phyloP scores from a whole-genome alignment of 2,329 filamentous ascomycete species.

The Neurospora sp. region DNA sequence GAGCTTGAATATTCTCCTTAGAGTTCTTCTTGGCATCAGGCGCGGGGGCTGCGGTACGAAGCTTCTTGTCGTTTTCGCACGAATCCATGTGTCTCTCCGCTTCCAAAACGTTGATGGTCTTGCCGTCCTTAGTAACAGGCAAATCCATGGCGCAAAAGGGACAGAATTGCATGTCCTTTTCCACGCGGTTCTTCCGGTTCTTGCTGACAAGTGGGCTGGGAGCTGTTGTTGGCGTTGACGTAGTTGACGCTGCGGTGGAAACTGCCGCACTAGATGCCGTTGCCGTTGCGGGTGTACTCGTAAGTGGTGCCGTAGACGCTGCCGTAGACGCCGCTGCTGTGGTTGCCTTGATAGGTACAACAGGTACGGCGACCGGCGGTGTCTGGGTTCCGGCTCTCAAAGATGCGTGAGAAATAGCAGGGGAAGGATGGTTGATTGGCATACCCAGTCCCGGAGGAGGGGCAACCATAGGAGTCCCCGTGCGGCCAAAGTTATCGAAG shows the following conservation, averaged over 20 bases:
- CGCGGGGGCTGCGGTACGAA: slow-evolving; percentile 3
- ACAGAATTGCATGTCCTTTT: not conserved
- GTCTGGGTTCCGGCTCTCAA: slow-evolving; percentile 16
- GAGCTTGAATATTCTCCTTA: slow-evolving; percentile 23
- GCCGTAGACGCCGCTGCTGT: slow-evolving; percentile 2
- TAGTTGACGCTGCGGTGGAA: slow-evolving; percentile 8
- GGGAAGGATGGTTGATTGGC: slow-evolving; percentile 28
- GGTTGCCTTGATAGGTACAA: slow-evolving; percentile 24
- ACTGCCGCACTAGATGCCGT: not conserved
- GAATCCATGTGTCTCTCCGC: not conserved
- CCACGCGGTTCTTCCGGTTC: slow-evolving; percentile 6
- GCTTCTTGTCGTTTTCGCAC: not conserved
- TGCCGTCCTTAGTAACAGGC: not conserved
- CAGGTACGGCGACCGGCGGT: slow-evolving; percentile 16
- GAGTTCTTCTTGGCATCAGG: slow-evolving; percentile 20
- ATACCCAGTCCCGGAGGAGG: slow-evolving; percentile 35
- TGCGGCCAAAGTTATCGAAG: slow-evolving; percentile 15
- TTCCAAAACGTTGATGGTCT: not conserved
- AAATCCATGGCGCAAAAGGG: not conserved
- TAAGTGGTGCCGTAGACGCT: not conserved
- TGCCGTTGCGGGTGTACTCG: not conserved
- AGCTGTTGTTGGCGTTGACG: slow-evolving; percentile 3
- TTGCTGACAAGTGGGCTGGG: slow-evolving; percentile 17
- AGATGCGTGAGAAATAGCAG: slow-evolving; percentile 17
- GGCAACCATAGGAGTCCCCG: slow-evolving; percentile 26